These are phyloP conservation scores for Chrysanthemum seticuspe DNA, from an alignment of 129 eudicot genomes.

Conservation along the genomic window DNA sequence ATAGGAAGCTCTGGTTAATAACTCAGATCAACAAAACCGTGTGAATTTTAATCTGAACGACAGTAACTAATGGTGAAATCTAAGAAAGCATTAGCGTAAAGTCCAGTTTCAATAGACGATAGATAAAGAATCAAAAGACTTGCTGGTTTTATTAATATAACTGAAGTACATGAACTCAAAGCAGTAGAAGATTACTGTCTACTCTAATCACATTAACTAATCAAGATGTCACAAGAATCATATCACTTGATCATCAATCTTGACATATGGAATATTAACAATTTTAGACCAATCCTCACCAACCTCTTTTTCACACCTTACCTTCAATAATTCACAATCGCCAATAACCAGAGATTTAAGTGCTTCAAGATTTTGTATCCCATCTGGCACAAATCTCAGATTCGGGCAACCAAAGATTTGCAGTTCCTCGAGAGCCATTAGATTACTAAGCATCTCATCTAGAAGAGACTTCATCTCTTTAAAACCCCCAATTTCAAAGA, in stretches of 20 bases:
- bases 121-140: not conserved
- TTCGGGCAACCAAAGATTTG: slow-evolving; percentile 27
- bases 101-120: not conserved
- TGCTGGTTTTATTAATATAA: slow-evolving; percentile 10
- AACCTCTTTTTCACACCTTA: slow-evolving; percentile 35
- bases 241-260: slow-evolving; percentile 38
- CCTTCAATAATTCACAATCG: slow-evolving; percentile 33
- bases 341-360: slow-evolving; percentile 31
- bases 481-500: slow-evolving; percentile 23
- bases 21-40: no score
- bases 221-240: slow-evolving; percentile 13
- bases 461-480: slow-evolving; percentile 33
- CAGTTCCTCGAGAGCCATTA: slow-evolving; percentile 33
- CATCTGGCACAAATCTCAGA: slow-evolving; percentile 32
- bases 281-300: slow-evolving; percentile 41
- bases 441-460: slow-evolving; percentile 18
- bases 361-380: slow-evolving; percentile 22
- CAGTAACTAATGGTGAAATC: not conserved
- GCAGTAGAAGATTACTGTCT: not conserved
- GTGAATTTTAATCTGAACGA: not conserved
- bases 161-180: slow-evolving; percentile 18
- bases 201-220: not conserved
- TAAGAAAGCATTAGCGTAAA: not conserved
- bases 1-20: no score
- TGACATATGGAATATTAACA: slow-evolving; percentile 24